A percentile compares a stretch with the other conserved stretches of the same genome.
These are phyloP conservation scores for Aspergillus hiratsukae DNA, from an alignment of 2,329 filamentous ascomycete species.

Conservation along the genomic window DNA sequence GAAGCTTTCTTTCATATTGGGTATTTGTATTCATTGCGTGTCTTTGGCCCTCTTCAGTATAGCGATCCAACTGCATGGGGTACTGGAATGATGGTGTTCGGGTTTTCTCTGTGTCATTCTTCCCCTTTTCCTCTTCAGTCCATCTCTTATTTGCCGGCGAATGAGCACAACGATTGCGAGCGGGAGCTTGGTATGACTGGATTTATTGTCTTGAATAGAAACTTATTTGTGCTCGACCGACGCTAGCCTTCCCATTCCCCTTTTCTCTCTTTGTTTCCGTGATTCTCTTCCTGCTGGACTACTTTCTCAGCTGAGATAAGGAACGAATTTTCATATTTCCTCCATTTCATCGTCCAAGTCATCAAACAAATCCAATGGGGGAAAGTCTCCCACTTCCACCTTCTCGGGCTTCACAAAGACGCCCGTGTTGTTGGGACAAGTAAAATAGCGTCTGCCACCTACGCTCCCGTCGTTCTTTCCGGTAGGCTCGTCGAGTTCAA, in stretches of 20 bases:
- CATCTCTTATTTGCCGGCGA: background rate
- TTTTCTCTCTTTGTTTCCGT: background rate
- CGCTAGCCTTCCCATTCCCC: background rate
- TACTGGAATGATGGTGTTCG: slow-evolving; percentile 3
- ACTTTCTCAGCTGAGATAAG: slow-evolving; percentile 1
- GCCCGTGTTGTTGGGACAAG: slow-evolving; percentile 50
- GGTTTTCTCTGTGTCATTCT: background rate
- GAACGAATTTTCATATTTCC: slow-evolving; percentile 41
- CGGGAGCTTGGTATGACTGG: background rate
- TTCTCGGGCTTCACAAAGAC: slow-evolving; percentile 61
- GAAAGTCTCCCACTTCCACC: slow-evolving; percentile 58
- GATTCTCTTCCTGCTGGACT: background rate
- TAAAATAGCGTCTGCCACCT: slow-evolving; percentile 52
- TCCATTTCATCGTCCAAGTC: slow-evolving; percentile 54
- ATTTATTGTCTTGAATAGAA: slow-evolving; percentile 3
- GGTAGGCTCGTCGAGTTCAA: slow-evolving; percentile 59
- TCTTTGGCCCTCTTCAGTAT: background rate
- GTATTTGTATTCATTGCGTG: background rate
- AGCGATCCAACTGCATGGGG: slow-evolving; percentile 1
- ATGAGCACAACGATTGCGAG: slow-evolving; percentile 4
- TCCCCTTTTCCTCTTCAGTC: slow-evolving; percentile 1
- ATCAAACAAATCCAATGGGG: slow-evolving; percentile 47
- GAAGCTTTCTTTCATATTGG: slow-evolving; percentile 2
- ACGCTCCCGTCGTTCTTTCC: slow-evolving; percentile 61
- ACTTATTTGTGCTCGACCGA: background rate